These are phyloP conservation scores for Pseudonectria foliicola DNA, from an alignment of 2,329 filamentous ascomycete genomes.

Conservation along the genomic window DNA sequence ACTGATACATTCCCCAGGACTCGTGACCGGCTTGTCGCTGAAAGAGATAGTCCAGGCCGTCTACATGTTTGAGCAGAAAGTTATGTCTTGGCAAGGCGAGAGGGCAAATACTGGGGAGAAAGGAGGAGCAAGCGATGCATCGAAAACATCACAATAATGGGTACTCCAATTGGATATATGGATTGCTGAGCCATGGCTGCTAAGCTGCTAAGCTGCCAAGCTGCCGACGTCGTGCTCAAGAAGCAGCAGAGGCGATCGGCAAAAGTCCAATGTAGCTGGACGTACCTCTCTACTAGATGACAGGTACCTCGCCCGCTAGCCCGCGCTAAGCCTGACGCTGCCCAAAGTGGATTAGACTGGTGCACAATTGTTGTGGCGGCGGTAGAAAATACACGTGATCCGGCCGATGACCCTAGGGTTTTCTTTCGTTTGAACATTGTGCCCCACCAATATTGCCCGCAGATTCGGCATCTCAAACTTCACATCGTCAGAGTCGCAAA, in stretches of 20 bases:
- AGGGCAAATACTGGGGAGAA: neutral
- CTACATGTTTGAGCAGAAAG: slow-evolving; percentile 31
- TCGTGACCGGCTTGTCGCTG: slow-evolving; percentile 27
- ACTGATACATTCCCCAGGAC: slow-evolving; percentile 17
- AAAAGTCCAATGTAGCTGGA: too few species aligned
- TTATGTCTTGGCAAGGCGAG: slow-evolving; percentile 28
- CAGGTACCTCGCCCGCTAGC: too few species aligned
- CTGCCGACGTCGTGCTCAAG: too few species aligned
- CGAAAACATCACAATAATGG: too few species aligned
- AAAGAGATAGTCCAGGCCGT: slow-evolving; percentile 29
- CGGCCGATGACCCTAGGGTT: slow-evolving; percentile 30
- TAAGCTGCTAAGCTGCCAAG: too few species aligned
- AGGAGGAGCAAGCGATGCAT: neutral
- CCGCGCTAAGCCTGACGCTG: too few species aligned
- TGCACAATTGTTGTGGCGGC: too few species aligned
- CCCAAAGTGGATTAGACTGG: neutral
- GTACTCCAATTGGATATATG: too few species aligned
- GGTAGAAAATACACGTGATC: slow-evolving; percentile 22
- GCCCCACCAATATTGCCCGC: slow-evolving; percentile 40
- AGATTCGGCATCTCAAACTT: slow-evolving; percentile 30
- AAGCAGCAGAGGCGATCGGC: too few species aligned
- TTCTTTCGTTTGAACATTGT: slow-evolving; percentile 23
- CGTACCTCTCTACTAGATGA: too few species aligned
- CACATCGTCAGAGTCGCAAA: slow-evolving; percentile 42
- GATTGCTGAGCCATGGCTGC: too few species aligned